Evolutionary conservation across 2,329 filamentous ascomycete species (phyloP), one percentile per base, ranked within the genome.

Genomic region (Colletotrichum shisoi): DNA sequence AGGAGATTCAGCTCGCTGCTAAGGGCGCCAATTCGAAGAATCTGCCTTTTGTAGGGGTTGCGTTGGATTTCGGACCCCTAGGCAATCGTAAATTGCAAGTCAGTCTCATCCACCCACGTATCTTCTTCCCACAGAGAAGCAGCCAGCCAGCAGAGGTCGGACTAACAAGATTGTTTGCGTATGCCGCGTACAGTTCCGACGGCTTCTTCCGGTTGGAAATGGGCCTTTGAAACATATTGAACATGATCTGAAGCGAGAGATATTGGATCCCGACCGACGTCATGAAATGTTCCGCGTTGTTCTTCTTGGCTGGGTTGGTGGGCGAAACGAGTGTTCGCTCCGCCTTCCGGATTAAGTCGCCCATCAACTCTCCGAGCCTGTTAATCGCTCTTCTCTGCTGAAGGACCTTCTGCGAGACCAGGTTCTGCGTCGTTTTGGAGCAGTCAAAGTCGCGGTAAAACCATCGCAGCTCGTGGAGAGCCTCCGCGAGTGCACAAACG

Each of bases 21-120:
- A 9, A 69, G 39, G 2, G 63, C 49, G 2, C 53, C 34, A 3
- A 69, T 63, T 11, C 9, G 19, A 45, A 31, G 56, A 1, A 63
- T 53, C 17, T 63, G 59, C 1, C 63, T 54, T n/a, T 62, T 67
- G 40, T 51, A 34, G 6, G 63, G 59, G 31, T 46, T 49, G 11
- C 67, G 63, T 12, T 52, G 31, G 21, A 61, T 34, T n/a, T 69
- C 39, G 21, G 63, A 59, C 12, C 54, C 56, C 67, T 69, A 15
- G 5, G n/a, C 3, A 52, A 24, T 24, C 24, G 4, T 3, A 24
- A 24, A 24, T 24, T 24, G 3, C 24, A 24, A 24, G 24, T 24
- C 24, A 24, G 24, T 4, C 24, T 24, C 24, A 24, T 24, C 24
- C 24, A 1, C 24, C n/a, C n/a, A n/a, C n/a, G 24, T 0, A 27